A percentile compares a stretch with the other conserved stretches of the same genome.
Conservation (phyloP, 768 basidiomycete species). For the Tylopilus sp. region DNA sequence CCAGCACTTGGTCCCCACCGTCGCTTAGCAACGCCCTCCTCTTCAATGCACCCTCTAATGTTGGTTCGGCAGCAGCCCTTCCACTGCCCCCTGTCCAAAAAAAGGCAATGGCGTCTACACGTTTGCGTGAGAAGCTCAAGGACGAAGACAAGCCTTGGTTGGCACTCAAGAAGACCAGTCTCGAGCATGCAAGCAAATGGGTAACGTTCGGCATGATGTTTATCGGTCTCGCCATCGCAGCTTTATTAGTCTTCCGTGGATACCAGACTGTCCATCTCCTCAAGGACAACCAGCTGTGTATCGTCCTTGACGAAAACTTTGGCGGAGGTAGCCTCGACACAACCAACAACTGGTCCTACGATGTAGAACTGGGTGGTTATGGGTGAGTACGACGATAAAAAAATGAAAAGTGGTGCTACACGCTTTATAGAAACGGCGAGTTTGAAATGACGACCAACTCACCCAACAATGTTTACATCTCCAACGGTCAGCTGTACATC, state of each 20-base stretch:
- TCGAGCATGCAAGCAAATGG: slow-evolving; percentile 42
- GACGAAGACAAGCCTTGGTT: slow-evolving; percentile 47
- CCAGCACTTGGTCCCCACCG: slow-evolving; percentile 61
- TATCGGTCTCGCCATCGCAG: slow-evolving; percentile 41
- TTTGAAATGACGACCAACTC: slow-evolving; percentile 53
- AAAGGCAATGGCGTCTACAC: slow-evolving; percentile 41
- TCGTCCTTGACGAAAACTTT: slow-evolving; percentile 51
- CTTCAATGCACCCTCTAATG: slow-evolving; percentile 26
- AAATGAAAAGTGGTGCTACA: slow-evolving; percentile 1
- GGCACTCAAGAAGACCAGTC: slow-evolving; percentile 31
- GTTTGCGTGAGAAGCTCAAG: slow-evolving; percentile 49
- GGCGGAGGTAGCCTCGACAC: slow-evolving; percentile 37
- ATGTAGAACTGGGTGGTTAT: slow-evolving; percentile 54
- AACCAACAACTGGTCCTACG: slow-evolving; percentile 41
- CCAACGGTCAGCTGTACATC: slow-evolving; percentile 53
- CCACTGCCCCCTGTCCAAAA: slow-evolving; percentile 43
- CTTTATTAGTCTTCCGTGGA: slow-evolving; percentile 43
- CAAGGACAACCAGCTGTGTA: slow-evolving; percentile 34
- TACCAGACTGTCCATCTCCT: slow-evolving; percentile 39
- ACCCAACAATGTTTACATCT: slow-evolving; percentile 40
- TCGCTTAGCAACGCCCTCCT: slow-evolving; percentile 30
- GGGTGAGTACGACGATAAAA: slow-evolving; percentile 29
- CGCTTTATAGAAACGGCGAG: slow-evolving; percentile 40
- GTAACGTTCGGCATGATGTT: slow-evolving; percentile 42
- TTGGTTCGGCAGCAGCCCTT: slow-evolving; percentile 28